phyloP scores from a whole-genome alignment of 2,329 filamentous ascomycete genomes.

The Periconia sp. region DNA sequence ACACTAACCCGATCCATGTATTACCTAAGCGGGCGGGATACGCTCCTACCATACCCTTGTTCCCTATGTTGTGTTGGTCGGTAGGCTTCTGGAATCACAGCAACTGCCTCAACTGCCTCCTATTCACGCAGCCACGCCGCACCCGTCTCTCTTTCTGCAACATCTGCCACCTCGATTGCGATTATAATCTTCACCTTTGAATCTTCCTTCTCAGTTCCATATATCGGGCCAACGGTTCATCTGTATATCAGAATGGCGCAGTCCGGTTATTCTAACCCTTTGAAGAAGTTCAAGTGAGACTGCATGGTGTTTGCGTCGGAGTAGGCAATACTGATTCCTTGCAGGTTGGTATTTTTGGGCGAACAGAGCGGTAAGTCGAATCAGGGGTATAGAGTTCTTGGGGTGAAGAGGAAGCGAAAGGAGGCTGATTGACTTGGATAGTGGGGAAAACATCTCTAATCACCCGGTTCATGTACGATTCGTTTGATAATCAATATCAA shows the following conservation, averaged over 20 bases:
- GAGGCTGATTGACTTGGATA: conserved; percentile 45
- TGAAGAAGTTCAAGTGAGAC: conserved; percentile 98
- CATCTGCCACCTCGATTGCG: conserved; percentile 1
- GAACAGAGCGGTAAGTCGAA: conserved; percentile 88
- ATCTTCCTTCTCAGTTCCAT: conserved; percentile 3
- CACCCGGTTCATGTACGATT: conserved; percentile 99
- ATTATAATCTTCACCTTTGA: background rate
- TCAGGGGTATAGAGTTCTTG: background rate
- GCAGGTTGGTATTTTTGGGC: conserved; percentile 91
- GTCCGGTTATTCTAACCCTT: conserved; percentile 87
- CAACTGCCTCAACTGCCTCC: conserved; percentile 5
- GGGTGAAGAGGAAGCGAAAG: background rate
- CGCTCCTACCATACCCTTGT: background rate
- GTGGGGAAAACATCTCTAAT: conserved; percentile 99
- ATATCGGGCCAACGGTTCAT: background rate
- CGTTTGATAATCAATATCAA: conserved; percentile 99
- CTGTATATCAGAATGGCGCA: conserved; percentile 70
- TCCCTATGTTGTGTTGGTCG: background rate
- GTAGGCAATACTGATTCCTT: conserved; percentile 33
- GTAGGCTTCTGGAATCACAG: background rate
- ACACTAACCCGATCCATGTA: background rate
- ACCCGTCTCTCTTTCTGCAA: background rate
- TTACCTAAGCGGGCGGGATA: too few relatives aligned
- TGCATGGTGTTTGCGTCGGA: conserved; percentile 8
- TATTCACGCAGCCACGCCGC: conserved; percentile 10